Base-by-base conservation (phyloP, 768 basidiomycete genomes). In the Agaricus subrufescens region DNA sequence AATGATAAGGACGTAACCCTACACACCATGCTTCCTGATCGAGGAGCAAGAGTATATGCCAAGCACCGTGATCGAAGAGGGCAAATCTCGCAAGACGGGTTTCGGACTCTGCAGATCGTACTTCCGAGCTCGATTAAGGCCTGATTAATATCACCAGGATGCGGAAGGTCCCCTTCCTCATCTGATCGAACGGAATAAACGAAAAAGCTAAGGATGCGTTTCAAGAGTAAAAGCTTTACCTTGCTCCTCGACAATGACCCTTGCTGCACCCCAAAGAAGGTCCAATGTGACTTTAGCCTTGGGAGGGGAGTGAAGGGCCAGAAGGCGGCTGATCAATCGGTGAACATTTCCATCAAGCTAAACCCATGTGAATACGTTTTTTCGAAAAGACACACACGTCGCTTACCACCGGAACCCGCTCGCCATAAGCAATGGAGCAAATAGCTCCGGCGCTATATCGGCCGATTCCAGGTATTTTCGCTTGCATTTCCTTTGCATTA, bases 71-170 rank as follows among this genome's bases (percentile, higher is more conserved):
- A 58, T 46, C 69, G 79, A 44, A 98, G 61, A 19, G 94, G 91
- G 69, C 95, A 98, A 15, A 71, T 63, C 15, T 63, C 71, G 63
- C 95, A 98, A 19, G 73, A 69, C 9, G 95, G 95, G 59, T 89
- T 83, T 58, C 83, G 85, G 42, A 90, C 86, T 69, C 88, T 94
- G 73, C 95, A 98, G 2, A 97, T 81, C 3, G 93, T 96, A 66
- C 90, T 91, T 48, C 95, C 95, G 6, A 98, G 83, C 66, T 98
- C 95, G 67, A 98, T 98, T 50, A 98, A 76, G 12, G 91, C 94
- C 72, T 97, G 89, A 65, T 96, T 96, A 60, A 94, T 77, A 66
- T 95, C 91, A 15, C 94, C 92, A 0, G 93, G 82, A 59, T 78
- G 14, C 10, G 34, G 23, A 42, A 50, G 9, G 26, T 42, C 46